These are phyloP conservation scores for Proliferodiscus dingleyae DNA, from an alignment of 2,329 filamentous ascomycete genomes.

Conservation along the genomic window DNA sequence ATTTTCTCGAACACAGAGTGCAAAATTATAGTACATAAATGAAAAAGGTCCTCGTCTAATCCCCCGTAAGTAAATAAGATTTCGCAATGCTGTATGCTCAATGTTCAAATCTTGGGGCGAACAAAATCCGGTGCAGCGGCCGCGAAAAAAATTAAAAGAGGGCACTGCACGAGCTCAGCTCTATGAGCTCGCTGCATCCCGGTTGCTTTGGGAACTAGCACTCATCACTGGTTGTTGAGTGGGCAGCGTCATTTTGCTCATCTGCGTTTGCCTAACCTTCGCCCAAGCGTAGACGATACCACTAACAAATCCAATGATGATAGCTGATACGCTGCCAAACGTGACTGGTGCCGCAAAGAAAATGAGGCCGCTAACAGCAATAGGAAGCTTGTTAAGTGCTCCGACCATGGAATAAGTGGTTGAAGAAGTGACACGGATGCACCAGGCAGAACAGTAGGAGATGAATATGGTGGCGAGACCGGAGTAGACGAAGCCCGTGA, in stretches of 20 bases:
- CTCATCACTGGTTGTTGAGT: slow-evolving; percentile 70
- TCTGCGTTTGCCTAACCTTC: slow-evolving; percentile 73
- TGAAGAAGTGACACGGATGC: slow-evolving; percentile 92
- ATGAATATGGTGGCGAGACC: slow-evolving; percentile 94
- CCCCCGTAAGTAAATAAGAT: slow-evolving; percentile 1
- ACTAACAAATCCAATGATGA: slow-evolving; percentile 84
- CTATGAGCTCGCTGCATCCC: slow-evolving; percentile 63
- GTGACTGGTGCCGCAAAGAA: slow-evolving; percentile 96
- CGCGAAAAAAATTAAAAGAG: slow-evolving; percentile 4
- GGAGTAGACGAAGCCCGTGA: slow-evolving; percentile 89
- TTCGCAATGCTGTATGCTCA: slow-evolving; percentile 1
- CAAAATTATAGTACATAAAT: slow-evolving; percentile 22
- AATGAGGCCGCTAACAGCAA: slow-evolving; percentile 84
- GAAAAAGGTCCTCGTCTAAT: slow-evolving; percentile 10
- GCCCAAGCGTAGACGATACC: slow-evolving; percentile 87
- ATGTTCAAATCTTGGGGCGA: background rate
- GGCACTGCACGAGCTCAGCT: slow-evolving; percentile 1
- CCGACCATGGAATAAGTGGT: slow-evolving; percentile 99
- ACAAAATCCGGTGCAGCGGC: slow-evolving; percentile 2
- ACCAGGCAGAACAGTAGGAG: slow-evolving; percentile 99
- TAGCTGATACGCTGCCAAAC: slow-evolving; percentile 85
- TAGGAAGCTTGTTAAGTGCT: slow-evolving; percentile 94
- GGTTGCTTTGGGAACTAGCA: slow-evolving; percentile 85
- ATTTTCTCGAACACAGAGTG: slow-evolving; percentile 11
- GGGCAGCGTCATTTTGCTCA: slow-evolving; percentile 61